Evolutionary conservation across 108 stramenopile genomes (phyloP), one percentile per base, ranked within the genome.

Genomic region (Cyclotella choctawhatcheeana): DNA sequence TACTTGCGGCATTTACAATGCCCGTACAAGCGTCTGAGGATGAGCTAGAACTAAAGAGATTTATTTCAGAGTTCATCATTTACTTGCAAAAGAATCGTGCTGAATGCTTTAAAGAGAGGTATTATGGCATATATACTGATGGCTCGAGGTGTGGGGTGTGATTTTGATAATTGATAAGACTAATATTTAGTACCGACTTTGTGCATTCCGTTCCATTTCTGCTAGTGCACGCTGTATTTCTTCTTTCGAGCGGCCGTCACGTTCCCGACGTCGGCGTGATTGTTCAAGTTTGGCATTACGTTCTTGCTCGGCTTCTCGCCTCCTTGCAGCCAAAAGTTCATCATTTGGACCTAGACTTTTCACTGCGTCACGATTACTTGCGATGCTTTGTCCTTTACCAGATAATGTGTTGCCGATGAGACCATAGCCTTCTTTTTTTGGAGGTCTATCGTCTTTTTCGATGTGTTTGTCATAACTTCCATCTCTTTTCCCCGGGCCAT

Each of bases 261-360:
- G 33, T 35, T 27, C 43, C 17, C 44, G 24, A 8, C 35, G 26
- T 8, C 63, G 44, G 10, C 63, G 44, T 31, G 44, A 25, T 31
- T 64, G 63, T 31, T 47, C 63, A 10, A 47, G 37, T 17, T 37
- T 18, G 2, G 63, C 24, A 14, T 64, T 78, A 16, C 84, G 73
- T 66, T 81, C 81, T 55, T 45, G 53, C 16, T 89, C 88, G 30
- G 53, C 48, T 44, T 84, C 82, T 16, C 83, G 60, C 44, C 82
- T 76, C 59, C 85, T 89, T 32, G 82, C 68, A 33, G 71, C 82
- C 37, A 92, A 58, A 4, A 91, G 59, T 2, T 83, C 69, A 18
- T 45, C 71, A 55, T 84, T 71, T 7, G 93, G 93, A 24, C 91
- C 91, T 2, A 94, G 69, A 65, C 84, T 75, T 2, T 40, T 50